Conservation (phyloP, 192 early-diverging fungal genomes). For the Linderina pennispora region DNA sequence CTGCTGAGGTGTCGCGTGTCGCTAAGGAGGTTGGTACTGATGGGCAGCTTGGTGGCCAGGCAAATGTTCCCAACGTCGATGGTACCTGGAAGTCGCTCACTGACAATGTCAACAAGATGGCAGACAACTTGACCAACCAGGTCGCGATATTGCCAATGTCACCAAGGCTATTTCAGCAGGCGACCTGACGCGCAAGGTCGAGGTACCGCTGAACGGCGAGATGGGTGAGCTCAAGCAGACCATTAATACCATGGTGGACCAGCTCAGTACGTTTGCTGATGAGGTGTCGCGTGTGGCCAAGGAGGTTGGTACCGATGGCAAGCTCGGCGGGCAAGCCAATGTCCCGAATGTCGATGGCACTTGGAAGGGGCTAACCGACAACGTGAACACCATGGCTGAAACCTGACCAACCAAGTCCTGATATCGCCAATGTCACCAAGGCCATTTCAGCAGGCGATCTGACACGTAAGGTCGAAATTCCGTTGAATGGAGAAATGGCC, state of each 20-base stretch:
- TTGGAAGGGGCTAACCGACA: conserved; percentile 56
- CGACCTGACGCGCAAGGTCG: conserved; percentile 48
- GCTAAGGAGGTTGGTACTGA: conserved; percentile 51
- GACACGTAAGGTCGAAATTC: conserved; percentile 47
- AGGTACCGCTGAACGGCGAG: conserved; percentile 49
- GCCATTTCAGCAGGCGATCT: conserved; percentile 54
- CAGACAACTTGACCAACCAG: conserved; percentile 49
- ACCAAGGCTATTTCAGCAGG: conserved; percentile 63
- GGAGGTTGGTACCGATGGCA: conserved; percentile 61
- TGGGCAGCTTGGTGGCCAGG: conserved; percentile 51
- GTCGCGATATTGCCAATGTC: conserved; percentile 57
- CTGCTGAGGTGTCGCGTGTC: conserved; percentile 54
- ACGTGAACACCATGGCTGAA: conserved; percentile 51
- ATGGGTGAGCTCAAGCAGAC: conserved; percentile 54
- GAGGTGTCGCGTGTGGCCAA: conserved; percentile 58
- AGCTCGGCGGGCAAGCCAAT: conserved; percentile 55
- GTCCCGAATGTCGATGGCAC: conserved; percentile 54
- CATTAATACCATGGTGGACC: conserved; percentile 58
- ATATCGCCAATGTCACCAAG: conserved; percentile 48
- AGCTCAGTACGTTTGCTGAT: conserved; percentile 49
- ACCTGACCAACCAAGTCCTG: conserved; percentile 51
- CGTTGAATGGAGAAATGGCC: no score
- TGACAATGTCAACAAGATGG: conserved; percentile 60
- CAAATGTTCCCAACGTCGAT: conserved; percentile 47
- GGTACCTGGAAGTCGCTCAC: conserved; percentile 65